Evolutionary conservation across 1,284 basidiomycete species (phyloP), one percentile per base, ranked within the genome.

Genomic region (Chiua sp.): DNA sequence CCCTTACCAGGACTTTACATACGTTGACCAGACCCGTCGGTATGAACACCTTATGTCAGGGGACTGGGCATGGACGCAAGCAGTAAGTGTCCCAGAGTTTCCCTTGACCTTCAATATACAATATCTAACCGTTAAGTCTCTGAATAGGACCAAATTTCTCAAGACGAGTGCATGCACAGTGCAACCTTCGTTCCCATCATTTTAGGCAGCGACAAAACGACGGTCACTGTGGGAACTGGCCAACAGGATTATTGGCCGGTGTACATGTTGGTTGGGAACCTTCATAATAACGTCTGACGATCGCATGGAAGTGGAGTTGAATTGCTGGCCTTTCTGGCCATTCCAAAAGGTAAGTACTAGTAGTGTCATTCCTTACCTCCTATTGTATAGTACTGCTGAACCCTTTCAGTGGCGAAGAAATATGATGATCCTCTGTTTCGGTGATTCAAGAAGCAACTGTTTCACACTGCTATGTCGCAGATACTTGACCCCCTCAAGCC

Each of bases 1-100:
- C 8, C 65, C 66, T 20, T 64, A 65, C 48, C 47, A 18, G 12
- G 56, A 65, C 15, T 64, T 60, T 39, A n/a, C 35, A 4, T 11
- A 47, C 1, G 23, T 22, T n/a, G 51, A 52, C n/a, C 42, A 46
- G 2, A 54, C 62, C 1, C 16, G 51, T 4, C 30, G 13, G 0
- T 67, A 55, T n/a, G n/a, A 55, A 23, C 50, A 67, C 22, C 42
- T 71, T 35, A 67, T 71, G 63, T 67, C 56, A 3, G 69, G 61
- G 22, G 51, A 61, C 20, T 62, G 53, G 60, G 58, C 58, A 26
- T 61, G 60, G 60, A 32, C 0, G 13, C 59, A 61, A 51, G 59
- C 49, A 15, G 61, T 63, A 22, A 20, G 53, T 33, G 3, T n/a
- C 35, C 39, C 13, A 32, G 13, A 37, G 15, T n/a, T n/a, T 33